These are phyloP conservation scores for Tylopilus subfusipes DNA, from an alignment of 768 basidiomycete genomes.

Conservation along the genomic window DNA sequence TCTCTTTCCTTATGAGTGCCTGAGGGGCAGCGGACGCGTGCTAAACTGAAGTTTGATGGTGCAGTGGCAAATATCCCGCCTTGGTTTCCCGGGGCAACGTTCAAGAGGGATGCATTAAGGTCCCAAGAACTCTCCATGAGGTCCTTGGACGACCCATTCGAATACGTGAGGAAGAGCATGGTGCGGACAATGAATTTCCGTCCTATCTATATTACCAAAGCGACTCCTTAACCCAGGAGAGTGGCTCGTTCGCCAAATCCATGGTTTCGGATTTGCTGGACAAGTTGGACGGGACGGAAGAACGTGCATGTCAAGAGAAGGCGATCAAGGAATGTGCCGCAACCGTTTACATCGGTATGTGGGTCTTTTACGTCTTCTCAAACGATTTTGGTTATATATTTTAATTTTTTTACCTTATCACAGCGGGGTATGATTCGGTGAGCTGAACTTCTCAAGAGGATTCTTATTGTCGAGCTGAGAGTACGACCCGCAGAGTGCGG, in stretches of 20 bases:
- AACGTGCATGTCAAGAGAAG: slow-evolving; percentile 18
- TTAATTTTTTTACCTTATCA: neutral
- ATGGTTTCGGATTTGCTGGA: slow-evolving; percentile 30
- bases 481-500: slow-evolving; percentile 16
- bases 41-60: slow-evolving; percentile 2
- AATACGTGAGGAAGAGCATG: slow-evolving; percentile 26
- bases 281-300: slow-evolving; percentile 15
- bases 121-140: slow-evolving; percentile 25
- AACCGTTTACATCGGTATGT: slow-evolving; percentile 30
- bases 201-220: neutral
- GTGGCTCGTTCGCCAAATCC: slow-evolving; percentile 24
- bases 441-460: neutral
- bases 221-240: slow-evolving; percentile 15
- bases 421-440: slow-evolving; percentile 30
- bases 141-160: slow-evolving; percentile 26
- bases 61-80: slow-evolving; percentile 28
- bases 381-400: neutral
- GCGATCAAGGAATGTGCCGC: slow-evolving; percentile 28
- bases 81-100: slow-evolving; percentile 30
- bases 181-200: slow-evolving; percentile 10
- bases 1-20: neutral
- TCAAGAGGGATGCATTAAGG: slow-evolving; percentile 27
- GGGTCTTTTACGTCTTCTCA: neutral
- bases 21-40: neutral
- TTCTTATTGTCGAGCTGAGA: neutral